Conservation (phyloP, 768 basidiomycete genomes). For the Mrakia gelida region DNA sequence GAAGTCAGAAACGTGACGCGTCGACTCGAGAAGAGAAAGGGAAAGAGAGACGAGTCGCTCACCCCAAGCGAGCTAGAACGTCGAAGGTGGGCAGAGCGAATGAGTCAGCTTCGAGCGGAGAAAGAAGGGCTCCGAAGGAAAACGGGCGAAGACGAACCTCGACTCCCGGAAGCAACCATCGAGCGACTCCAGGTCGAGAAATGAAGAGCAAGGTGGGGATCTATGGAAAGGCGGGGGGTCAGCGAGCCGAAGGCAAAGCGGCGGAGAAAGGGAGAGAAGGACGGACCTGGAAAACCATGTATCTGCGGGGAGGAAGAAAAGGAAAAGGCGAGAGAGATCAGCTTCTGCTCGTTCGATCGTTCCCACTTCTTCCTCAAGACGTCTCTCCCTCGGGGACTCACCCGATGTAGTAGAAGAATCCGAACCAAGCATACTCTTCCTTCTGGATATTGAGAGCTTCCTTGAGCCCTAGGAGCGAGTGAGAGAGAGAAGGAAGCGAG, state of each 20-base stretch:
- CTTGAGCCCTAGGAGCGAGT: neutral
- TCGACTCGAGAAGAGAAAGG: too few relatives aligned
- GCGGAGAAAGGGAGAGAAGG: too few relatives aligned
- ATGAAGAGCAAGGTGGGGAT: slow-evolving; percentile 23
- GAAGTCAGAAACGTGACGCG: too few relatives aligned
- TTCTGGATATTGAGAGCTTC: slow-evolving; percentile 15
- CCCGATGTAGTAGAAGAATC: slow-evolving; percentile 25
- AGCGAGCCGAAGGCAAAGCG: too few relatives aligned
- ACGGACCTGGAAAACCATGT: slow-evolving; percentile 16
- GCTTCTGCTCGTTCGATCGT: too few relatives aligned
- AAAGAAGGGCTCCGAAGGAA: too few relatives aligned
- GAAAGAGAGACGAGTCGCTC: too few relatives aligned
- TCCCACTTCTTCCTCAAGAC: too few relatives aligned
- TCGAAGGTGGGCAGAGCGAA: too few relatives aligned
- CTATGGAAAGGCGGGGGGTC: too few relatives aligned
- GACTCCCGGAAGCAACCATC: slow-evolving; percentile 26
- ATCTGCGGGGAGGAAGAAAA: neutral
- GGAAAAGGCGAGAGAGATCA: neutral
- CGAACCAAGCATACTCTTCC: slow-evolving; percentile 20
- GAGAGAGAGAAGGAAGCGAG: neutral
- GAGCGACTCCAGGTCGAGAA: slow-evolving; percentile 13
- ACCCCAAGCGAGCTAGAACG: slow-evolving; percentile 14
- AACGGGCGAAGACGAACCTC: neutral
- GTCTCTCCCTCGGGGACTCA: neutral
- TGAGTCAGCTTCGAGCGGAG: too few relatives aligned